Percentiles rank a stretch among this genome's conserved stretches.
Conservation (phyloP, 805 yeast species). For the Geotrichum ghanense region DNA sequence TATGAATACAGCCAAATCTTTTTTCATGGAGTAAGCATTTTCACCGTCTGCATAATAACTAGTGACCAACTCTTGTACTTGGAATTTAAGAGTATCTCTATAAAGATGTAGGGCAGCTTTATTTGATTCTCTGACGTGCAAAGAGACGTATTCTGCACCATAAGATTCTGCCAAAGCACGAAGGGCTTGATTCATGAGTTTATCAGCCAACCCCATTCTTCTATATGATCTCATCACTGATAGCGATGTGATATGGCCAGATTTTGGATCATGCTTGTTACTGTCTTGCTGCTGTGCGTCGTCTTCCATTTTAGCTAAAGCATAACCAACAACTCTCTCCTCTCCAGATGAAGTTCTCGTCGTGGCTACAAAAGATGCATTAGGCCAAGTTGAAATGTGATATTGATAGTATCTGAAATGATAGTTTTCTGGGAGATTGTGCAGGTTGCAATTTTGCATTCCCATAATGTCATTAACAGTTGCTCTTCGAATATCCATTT, state of each 20-base stretch:
- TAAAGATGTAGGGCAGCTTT: constrained; percentile 86
- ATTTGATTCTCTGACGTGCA: constrained; percentile 87
- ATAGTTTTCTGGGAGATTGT: constrained; percentile 86
- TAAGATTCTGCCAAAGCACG: constrained; percentile 70
- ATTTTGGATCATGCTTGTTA: constrained; percentile 6
- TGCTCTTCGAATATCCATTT: constrained; percentile 57
- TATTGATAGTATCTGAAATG: constrained; percentile 82
- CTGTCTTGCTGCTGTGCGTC: constrained; percentile 28
- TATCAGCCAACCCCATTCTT: constrained; percentile 85
- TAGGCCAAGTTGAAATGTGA: constrained; percentile 91
- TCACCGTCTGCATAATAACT: constrained; percentile 90
- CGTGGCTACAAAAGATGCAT: constrained; percentile 85
- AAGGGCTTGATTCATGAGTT: constrained; percentile 65
- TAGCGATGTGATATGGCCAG: constrained; percentile 81
- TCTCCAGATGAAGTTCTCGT: constrained; percentile 51
- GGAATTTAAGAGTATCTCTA: constrained; percentile 69
- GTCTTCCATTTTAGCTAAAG: constrained; percentile 88
- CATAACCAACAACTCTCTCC: constrained; percentile 83
- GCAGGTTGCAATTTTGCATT: constrained; percentile 86
- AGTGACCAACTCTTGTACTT: constrained; percentile 65
- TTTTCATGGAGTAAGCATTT: constrained; percentile 90
- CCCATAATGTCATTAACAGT: constrained; percentile 75
- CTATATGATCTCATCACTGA: constrained; percentile 91
- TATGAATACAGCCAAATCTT: constrained; percentile 31
- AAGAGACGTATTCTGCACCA: constrained; percentile 66